Evolutionary conservation across 352 stramenopile genomes (phyloP), one percentile per base, ranked within the genome.

Genomic region (Pythium sp.): DNA sequence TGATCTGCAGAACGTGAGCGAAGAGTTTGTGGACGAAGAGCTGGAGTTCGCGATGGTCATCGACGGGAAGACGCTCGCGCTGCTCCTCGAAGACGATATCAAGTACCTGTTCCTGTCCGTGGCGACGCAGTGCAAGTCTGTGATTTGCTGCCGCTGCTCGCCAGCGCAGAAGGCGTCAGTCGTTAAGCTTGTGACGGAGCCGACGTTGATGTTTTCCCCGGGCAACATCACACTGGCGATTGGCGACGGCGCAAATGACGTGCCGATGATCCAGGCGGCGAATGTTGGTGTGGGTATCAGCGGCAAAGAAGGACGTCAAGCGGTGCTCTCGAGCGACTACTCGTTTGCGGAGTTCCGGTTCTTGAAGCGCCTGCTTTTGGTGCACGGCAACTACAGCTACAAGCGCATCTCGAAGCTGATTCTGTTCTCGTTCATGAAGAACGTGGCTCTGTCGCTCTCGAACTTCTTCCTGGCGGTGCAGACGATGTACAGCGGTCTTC

Each of bases 21-120:
- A 81, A 15, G 84, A 91, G 38, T 87, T 73, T 15, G 65, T 88
- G 4, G 86, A 94, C 22, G 87, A 94, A 28, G 84, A 94, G 9
- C 58, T 97, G 22, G 89, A 95, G 61, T 95, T 94, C 64, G 89
- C 87, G 15, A 94, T 96, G 87, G 89, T 96, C n/a, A 96, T 96
- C 60, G 89, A 96, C 65, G 89, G 89, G 11, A 93, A 92, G 65
- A 95, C 89, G 15, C 73, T 95, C 3, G 82, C 86, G 22, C 69
- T 96, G 28, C 78, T 94, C 36, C 73, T 96, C 36, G 87, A 94
- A 63, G 84, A 95, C 72, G 89, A 96, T 67, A 94, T 95, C 62
- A 95, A 96, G 67, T 95, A 96, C 49, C 72, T 95, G 4, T 95
- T 96, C 58, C 70, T 95, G 75, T 82, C 93, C 12, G 87, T 96